These are phyloP conservation scores for Xerocomellus amylosporus DNA, from an alignment of 768 basidiomycete species.

Conservation along the genomic window DNA sequence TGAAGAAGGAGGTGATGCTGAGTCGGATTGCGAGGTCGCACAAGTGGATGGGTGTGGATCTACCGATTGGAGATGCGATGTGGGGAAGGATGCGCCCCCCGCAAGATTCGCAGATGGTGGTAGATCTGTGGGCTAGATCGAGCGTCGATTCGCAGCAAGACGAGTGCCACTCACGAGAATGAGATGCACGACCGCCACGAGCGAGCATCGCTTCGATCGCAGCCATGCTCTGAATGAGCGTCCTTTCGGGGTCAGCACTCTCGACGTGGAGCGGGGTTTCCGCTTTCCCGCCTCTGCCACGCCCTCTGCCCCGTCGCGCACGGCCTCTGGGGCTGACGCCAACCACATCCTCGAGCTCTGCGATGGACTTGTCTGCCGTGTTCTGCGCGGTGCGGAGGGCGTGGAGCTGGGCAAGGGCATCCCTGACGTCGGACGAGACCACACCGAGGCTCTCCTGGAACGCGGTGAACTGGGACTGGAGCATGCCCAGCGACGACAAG, in stretches of 20 bases:
- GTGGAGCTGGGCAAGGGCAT: conserved; percentile 16
- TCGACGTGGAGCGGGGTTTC: neutral
- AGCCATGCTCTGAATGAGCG: conserved; percentile 14
- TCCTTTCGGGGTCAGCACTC: neutral
- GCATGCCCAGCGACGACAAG: neutral
- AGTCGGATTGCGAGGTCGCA: neutral
- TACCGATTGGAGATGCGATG: neutral
- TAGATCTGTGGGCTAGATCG: neutral
- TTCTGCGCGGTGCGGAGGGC: conserved; percentile 15
- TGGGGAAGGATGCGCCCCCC: neutral
- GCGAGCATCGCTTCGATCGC: conserved; percentile 20
- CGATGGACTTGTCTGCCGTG: conserved; percentile 6
- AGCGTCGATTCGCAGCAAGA: neutral
- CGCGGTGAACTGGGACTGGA: conserved; percentile 16
- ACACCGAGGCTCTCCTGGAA: conserved; percentile 8
- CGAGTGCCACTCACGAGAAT: conserved; percentile 8
- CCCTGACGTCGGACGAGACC: conserved; percentile 14
- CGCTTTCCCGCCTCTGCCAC: neutral
- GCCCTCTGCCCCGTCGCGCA: neutral
- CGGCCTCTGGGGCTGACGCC: conserved; percentile 4
- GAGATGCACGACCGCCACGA: conserved; percentile 1
- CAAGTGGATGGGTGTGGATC: neutral
- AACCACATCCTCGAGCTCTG: conserved; percentile 13
- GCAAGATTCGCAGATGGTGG: neutral
- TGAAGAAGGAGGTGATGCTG: neutral